Percentiles rank a stretch among this genome's conserved stretches.
These are phyloP conservation scores for Calonectria naviculata DNA, from an alignment of 2,329 filamentous ascomycete species.

Conservation along the genomic window DNA sequence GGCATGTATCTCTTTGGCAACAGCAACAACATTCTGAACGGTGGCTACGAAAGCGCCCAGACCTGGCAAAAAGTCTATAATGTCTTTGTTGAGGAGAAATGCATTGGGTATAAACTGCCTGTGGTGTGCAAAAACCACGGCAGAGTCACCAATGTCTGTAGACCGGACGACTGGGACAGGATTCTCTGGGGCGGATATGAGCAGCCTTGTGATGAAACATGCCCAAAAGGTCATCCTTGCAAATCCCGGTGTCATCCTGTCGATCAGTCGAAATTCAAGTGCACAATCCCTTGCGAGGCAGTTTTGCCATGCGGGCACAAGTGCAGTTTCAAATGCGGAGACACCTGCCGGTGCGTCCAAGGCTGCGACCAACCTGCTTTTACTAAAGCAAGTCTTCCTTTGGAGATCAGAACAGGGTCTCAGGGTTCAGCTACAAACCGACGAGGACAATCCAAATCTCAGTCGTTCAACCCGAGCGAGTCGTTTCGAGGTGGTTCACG, in stretches of 20 bases:
- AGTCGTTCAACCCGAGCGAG: not conserved
- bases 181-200: conserved; percentile 36
- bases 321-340: conserved; percentile 29
- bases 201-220: conserved; percentile 25
- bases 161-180: conserved; percentile 62
- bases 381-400: not conserved
- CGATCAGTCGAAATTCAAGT: conserved; percentile 37
- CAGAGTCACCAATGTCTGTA: conserved; percentile 60
- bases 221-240: conserved; percentile 36
- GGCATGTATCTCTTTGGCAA: conserved; percentile 92
- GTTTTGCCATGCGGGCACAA: conserved; percentile 31
- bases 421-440: not conserved
- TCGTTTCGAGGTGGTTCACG: not conserved
- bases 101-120: conserved; percentile 59
- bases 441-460: not conserved
- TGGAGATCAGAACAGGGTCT: not conserved
- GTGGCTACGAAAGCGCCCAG: conserved; percentile 49
- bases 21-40: conserved; percentile 62
- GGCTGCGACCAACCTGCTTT: conserved; percentile 20
- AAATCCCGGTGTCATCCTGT: conserved; percentile 29
- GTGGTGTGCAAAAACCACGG: conserved; percentile 72
- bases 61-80: conserved; percentile 55
- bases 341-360: conserved; percentile 27
- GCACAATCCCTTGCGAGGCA: conserved; percentile 39
- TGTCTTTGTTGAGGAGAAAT: conserved; percentile 52